A percentile compares a stretch with the other conserved stretches of the same genome.
Conservation (phyloP, 2,329 filamentous ascomycete species). For the Colletotrichum liriopes region DNA sequence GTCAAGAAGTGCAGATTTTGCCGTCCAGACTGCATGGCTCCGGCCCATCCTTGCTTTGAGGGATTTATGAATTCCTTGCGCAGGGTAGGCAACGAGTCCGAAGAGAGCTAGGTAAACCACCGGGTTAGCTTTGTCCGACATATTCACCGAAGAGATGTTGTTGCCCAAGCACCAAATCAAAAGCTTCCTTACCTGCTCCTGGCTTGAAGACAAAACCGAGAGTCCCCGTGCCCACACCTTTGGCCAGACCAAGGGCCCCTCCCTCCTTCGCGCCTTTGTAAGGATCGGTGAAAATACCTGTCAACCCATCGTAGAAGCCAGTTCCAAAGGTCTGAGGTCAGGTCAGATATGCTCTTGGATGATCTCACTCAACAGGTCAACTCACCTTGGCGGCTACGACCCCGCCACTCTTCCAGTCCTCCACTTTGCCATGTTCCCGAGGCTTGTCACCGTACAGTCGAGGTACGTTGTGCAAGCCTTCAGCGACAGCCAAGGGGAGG, state of each 20-base stretch:
- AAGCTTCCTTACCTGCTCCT: slow-evolving; percentile 46
- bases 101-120: slow-evolving; percentile 38
- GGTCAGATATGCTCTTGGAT: not conserved
- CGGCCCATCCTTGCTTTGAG: slow-evolving; percentile 44
- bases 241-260: slow-evolving; percentile 51
- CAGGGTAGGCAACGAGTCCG: slow-evolving; percentile 52
- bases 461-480: slow-evolving; percentile 54
- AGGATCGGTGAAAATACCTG: slow-evolving; percentile 51
- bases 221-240: slow-evolving; percentile 53
- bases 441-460: slow-evolving; percentile 55
- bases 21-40: slow-evolving; percentile 3
- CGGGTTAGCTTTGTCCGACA: slow-evolving; percentile 22
- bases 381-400: slow-evolving; percentile 49
- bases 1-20: slow-evolving; percentile 15
- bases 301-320: slow-evolving; percentile 52
- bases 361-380: not conserved
- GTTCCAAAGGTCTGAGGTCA: slow-evolving; percentile 35
- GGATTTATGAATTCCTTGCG: slow-evolving; percentile 52
- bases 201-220: slow-evolving; percentile 46
- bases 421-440: slow-evolving; percentile 51
- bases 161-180: slow-evolving; percentile 1
- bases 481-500: slow-evolving; percentile 53
- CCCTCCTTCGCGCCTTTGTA: slow-evolving; percentile 50
- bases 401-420: slow-evolving; percentile 52
- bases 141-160: not conserved